A percentile compares a stretch with the other conserved stretches of the same genome.
Conservation (phyloP, 108 stramenopile genomes). For the Stephanodiscus triporus region DNA sequence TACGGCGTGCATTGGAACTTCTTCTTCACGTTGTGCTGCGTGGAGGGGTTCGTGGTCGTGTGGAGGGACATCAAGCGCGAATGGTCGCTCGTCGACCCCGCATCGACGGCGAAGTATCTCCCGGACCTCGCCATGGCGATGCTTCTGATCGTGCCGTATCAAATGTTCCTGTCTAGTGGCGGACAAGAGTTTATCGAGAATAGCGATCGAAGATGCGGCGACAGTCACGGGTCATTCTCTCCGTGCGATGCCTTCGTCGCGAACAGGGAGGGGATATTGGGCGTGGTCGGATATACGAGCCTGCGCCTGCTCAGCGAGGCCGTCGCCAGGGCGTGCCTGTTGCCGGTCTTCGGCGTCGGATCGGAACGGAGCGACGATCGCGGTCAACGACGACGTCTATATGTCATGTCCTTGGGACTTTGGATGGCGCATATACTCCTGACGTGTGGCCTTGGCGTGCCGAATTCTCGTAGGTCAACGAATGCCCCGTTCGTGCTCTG, state of each 20-base stretch:
- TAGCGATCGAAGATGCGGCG: constrained; percentile 56
- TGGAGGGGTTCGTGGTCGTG: constrained; percentile 36
- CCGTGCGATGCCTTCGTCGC: constrained; percentile 67
- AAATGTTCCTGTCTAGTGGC: constrained; percentile 57
- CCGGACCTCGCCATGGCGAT: constrained; percentile 40
- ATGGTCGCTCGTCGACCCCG: neutral
- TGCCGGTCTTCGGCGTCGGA: neutral
- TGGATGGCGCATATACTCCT: constrained; percentile 50
- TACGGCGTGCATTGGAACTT: constrained; percentile 99
- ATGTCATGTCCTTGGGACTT: constrained; percentile 21
- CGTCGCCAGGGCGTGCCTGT: constrained; percentile 60
- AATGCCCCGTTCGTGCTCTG: constrained; percentile 76
- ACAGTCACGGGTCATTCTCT: constrained; percentile 33
- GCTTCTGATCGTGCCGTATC: constrained; percentile 60
- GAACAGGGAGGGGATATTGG: constrained; percentile 91
- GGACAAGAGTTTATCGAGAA: constrained; percentile 77
- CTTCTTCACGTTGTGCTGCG: constrained; percentile 88
- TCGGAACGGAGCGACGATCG: neutral
- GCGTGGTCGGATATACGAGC: constrained; percentile 74
- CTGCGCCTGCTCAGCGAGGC: constrained; percentile 69
- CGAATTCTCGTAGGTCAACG: constrained; percentile 83
- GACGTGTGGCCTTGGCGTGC: constrained; percentile 26
- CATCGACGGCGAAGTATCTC: neutral
- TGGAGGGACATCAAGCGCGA: constrained; percentile 23
- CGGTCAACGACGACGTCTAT: constrained; percentile 31